These are phyloP conservation scores for Torrubiella hemipterigena DNA, from an alignment of 2,329 filamentous ascomycete species.

Conservation along the genomic window DNA sequence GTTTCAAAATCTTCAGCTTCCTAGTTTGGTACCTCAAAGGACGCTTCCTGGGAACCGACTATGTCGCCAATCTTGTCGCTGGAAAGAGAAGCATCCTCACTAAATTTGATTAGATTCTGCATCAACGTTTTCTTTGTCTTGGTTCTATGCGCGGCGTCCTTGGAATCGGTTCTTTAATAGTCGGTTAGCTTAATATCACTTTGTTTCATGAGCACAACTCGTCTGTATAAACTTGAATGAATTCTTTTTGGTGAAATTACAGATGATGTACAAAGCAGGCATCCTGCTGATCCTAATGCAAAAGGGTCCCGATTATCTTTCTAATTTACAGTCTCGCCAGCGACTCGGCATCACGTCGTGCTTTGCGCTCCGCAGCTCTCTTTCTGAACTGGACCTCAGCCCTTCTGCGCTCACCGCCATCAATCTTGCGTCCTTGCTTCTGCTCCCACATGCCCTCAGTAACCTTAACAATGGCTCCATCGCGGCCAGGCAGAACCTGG, in stretches of 20 bases:
- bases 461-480: slow-evolving; percentile 54
- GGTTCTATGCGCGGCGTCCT: too few species aligned
- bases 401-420: slow-evolving; percentile 86
- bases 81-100: slow-evolving; percentile 20
- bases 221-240: too few species aligned
- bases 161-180: too few species aligned
- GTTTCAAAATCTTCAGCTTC: slow-evolving; percentile 23
- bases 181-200: too few species aligned
- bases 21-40: slow-evolving; percentile 27
- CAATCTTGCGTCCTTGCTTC: slow-evolving; percentile 76
- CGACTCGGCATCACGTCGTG: slow-evolving; percentile 37
- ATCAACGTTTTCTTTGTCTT: too few species aligned
- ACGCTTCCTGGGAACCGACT: slow-evolving; percentile 22
- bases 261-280: too few species aligned
- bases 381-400: slow-evolving; percentile 82
- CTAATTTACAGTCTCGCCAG: slow-evolving; percentile 17
- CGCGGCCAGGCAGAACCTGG: slow-evolving; percentile 52
- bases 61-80: slow-evolving; percentile 15
- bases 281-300: too few species aligned
- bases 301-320: neutral
- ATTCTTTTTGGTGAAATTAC: too few species aligned
- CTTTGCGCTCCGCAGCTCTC: slow-evolving; percentile 66
- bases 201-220: too few species aligned
- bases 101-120: too few species aligned
- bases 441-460: slow-evolving; percentile 92